Conservation (phyloP, 352 stramenopile genomes). For the Peronospora farinosa region DNA sequence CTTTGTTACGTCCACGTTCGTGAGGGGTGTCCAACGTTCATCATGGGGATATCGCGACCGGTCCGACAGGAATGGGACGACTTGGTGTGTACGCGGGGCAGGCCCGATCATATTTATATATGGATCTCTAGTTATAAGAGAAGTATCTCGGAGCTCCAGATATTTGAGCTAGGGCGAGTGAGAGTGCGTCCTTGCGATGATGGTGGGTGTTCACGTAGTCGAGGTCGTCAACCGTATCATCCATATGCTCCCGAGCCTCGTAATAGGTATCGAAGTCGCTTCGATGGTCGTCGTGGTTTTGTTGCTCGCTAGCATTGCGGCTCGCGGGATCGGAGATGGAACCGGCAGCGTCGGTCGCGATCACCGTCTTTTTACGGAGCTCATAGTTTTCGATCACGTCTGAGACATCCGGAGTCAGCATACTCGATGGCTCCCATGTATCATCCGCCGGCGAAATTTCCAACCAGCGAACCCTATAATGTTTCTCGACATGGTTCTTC, state of each 20-base stretch:
- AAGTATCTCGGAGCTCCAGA: too few relatives aligned
- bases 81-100: too few relatives aligned
- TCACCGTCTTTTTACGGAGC: background rate
- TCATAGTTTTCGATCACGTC: constrained; percentile 3
- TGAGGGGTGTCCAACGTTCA: too few relatives aligned
- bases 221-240: background rate
- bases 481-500: background rate
- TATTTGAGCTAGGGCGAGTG: too few relatives aligned
- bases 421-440: background rate
- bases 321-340: background rate
- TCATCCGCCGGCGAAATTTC: background rate
- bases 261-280: background rate
- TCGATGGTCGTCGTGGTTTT: background rate
- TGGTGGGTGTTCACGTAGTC: too few relatives aligned
- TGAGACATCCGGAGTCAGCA: background rate
- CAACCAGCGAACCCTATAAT: constrained; percentile 1
- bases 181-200: too few relatives aligned
- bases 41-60: too few relatives aligned
- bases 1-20: too few relatives aligned
- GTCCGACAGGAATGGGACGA: too few relatives aligned
- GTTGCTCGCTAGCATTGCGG: background rate
- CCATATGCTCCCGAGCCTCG: background rate
- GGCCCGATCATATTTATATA: too few relatives aligned
- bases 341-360: background rate
- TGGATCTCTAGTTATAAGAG: too few relatives aligned